Base-by-base conservation (phyloP, 495 filamentous ascomycete genomes). In the Daldinia grandis region DNA sequence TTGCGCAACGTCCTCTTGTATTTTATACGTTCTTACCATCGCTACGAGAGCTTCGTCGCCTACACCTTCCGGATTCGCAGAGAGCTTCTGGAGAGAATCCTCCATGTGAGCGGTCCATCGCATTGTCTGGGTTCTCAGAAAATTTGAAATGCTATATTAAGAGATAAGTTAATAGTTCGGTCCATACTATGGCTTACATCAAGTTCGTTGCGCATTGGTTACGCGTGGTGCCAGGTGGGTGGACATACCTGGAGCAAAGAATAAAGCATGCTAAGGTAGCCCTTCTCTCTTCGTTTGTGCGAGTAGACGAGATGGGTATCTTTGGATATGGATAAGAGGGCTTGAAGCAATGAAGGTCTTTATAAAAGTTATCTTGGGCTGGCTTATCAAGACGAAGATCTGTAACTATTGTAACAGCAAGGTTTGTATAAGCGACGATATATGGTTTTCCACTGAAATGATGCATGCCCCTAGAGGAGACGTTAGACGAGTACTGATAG, bases 351-450 rank as follows among this genome's bases (percentile, higher is more conserved):
- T 76, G 56, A 10, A 70, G 58, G 6, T 70, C 59, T 37, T 38
- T 67, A 27, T 44, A 68, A 24, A 49, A 58, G 24, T 69, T 62
- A 7, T 76, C 75, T 30, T 77, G 70, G 1, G 80, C 66, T 15
- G 77, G 70, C 64, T 83, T 83, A 67, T 88, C 85, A 19, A 90
- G 81, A n/a, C 84, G 82, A 25, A 88, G 79, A 44, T 89, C 87
- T 24, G 77, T 83, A 0, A 88, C 77, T 10, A 90, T 55, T 0
- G 85, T 82, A 57, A 84, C 81, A 3, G 87, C 78, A 19, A 90
- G 76, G 54, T 85, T 83, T 3, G 79, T 75, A 37, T 82, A 76
- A 53, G 86, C 77, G 17, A 79, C 79, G 21, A 84, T 76, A 21
- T 76, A 76, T 9, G 78, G 77, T 30, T 81, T 83, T 5, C 72